Base-by-base conservation (phyloP, 2,329 filamentous ascomycete species). In the Neonectria hederae region DNA sequence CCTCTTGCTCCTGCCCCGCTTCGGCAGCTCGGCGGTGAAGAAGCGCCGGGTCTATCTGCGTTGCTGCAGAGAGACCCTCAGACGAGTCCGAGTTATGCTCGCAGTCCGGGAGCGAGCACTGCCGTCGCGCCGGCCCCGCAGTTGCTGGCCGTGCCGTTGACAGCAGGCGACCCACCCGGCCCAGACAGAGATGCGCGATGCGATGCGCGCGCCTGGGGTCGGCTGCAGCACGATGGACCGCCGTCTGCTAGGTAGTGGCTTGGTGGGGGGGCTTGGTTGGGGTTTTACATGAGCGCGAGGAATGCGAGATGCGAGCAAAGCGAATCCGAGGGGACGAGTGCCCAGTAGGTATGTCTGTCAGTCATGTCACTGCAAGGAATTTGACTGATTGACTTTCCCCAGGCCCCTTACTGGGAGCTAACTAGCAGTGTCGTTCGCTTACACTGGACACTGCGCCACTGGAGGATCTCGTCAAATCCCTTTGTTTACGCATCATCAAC, bases 41-140 rank as follows among this genome's bases (percentile, higher is more conserved):
- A 21, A 51, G 54, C 42, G 51, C 61, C 61, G 60, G 54, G 32
- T n/a, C n/a, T 28, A 30, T n/a, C 48, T 32, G 17, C 26, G 26
- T 21, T 32, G 28, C 59, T 38, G 43, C 51, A 43, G 43, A 21
- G 30, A 24, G 30, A 49, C n/a, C 38, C 43, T 21, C 43, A 22
- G 11, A 46, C 10, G 21, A 30, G 53, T 43, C 24, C 21, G 52
- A 54, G 8, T 54, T 28, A 32, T 43, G 22, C 26, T 55, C 35
- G 52, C 38, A 40, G 35, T 38, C 38, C 21, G 46, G 60, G 54
- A 40, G 30, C 48, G 35, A 63, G 60, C 40, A 49, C 35, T 63
- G 60, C 55, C 54, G 55, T 58, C 10, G 13, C 22, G 21, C 60
- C 60, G 60, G 60, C 60, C 60, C 60, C 60, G 49, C 60, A 59